Evolutionary conservation across 1,139 yeast genomes (phyloP).

Genomic region (Diutina rugosa): DNA sequence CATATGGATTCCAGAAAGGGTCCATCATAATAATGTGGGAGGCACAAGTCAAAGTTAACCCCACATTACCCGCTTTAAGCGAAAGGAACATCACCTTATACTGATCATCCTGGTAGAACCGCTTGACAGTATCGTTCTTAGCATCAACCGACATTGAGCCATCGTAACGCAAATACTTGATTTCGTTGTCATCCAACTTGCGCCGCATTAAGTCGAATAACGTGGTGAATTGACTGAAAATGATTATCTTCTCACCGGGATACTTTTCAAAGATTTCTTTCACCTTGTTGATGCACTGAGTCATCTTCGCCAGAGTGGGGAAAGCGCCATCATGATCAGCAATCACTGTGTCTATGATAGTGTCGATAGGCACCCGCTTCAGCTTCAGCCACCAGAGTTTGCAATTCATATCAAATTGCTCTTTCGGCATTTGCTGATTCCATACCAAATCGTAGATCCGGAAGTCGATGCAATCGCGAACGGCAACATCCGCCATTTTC

Average conservation of each 20-base stretch:
- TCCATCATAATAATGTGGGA: slow-evolving; percentile 82
- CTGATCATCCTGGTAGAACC: slow-evolving; percentile 45
- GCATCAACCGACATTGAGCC: slow-evolving; percentile 65
- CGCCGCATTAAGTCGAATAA: slow-evolving; percentile 60
- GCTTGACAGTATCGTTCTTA: slow-evolving; percentile 49
- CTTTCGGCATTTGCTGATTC: neutral
- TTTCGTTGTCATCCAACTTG: slow-evolving; percentile 33
- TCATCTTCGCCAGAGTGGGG: slow-evolving; percentile 42
- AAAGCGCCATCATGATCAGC: slow-evolving; percentile 13
- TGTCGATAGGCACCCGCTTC: neutral
- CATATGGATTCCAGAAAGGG: slow-evolving; percentile 95
- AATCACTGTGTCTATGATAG: neutral
- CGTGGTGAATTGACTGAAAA: slow-evolving; percentile 78
- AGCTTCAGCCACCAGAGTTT: neutral
- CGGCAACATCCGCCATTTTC: neutral
- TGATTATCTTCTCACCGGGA: slow-evolving; percentile 51
- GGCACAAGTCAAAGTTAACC: slow-evolving; percentile 85
- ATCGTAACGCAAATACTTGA: slow-evolving; percentile 55
- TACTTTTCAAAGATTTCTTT: slow-evolving; percentile 23
- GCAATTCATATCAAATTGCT: neutral
- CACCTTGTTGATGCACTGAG: slow-evolving; percentile 33
- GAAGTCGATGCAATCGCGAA: neutral
- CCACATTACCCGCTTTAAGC: slow-evolving; percentile 86
- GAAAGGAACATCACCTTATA: slow-evolving; percentile 55
- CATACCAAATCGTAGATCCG: neutral